Conservation (phyloP, 2,329 filamentous ascomycete species). For the Fusarium praegraminearum region DNA sequence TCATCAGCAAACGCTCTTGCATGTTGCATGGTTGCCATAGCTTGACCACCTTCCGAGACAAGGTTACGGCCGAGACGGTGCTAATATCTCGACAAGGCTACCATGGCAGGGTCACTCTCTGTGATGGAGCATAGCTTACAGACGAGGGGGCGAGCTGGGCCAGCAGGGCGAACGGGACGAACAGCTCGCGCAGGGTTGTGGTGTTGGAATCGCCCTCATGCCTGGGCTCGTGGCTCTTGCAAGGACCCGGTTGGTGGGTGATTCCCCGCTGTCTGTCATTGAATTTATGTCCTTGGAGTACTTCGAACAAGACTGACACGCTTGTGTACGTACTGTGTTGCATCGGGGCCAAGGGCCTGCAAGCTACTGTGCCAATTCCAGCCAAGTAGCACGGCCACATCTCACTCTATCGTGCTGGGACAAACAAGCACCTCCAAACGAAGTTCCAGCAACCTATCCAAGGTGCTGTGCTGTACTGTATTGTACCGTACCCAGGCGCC, state of each 20-base stretch:
- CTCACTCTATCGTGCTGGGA: slow-evolving; percentile 21
- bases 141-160: slow-evolving; percentile 42
- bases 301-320: slow-evolving; percentile 31
- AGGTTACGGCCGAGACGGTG: slow-evolving; percentile 47
- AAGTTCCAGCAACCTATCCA: slow-evolving; percentile 32
- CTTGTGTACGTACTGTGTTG: slow-evolving; percentile 33
- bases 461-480: slow-evolving; percentile 17
- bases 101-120: slow-evolving; percentile 39
- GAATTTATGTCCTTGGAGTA: slow-evolving; percentile 34
- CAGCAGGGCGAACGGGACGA: slow-evolving; percentile 44
- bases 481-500: slow-evolving; percentile 31
- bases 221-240: slow-evolving; percentile 44
- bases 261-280: slow-evolving; percentile 47
- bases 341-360: not conserved
- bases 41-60: slow-evolving; percentile 48
- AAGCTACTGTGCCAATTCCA: slow-evolving; percentile 31
- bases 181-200: slow-evolving; percentile 42
- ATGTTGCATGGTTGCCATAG: slow-evolving; percentile 23
- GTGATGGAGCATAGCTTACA: slow-evolving; percentile 38
- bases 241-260: slow-evolving; percentile 46
- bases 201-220: slow-evolving; percentile 42
- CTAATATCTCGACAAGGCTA: slow-evolving; percentile 46
- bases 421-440: slow-evolving; percentile 20
- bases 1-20: slow-evolving; percentile 30
- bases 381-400: slow-evolving; percentile 31